Evolutionary conservation across 2,329 filamentous ascomycete genomes (phyloP).

Genomic region (Aureobasidium musti): DNA sequence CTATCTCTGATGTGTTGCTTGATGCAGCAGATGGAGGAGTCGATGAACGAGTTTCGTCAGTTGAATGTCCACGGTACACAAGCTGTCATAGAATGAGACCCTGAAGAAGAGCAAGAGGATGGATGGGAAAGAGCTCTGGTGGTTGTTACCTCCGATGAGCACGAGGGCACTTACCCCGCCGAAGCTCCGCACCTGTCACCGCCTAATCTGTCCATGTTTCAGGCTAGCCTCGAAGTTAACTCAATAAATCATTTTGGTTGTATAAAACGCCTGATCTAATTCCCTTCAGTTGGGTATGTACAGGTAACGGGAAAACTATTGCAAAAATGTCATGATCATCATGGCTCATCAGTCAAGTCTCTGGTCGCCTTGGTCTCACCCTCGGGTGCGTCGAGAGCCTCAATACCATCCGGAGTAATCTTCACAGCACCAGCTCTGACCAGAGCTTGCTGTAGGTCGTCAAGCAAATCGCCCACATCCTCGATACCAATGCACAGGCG

Average conservation of each 20-base stretch:
- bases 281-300: slow-evolving; percentile 10
- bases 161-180: slow-evolving; percentile 16
- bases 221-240: background rate
- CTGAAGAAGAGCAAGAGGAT: background rate
- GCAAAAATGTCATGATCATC: slow-evolving; percentile 11
- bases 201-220: background rate
- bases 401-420: slow-evolving; percentile 79
- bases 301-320: slow-evolving; percentile 10
- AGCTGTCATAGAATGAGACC: background rate
- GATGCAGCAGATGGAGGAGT: background rate
- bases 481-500: slow-evolving; percentile 95
- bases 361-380: slow-evolving; percentile 39
- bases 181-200: slow-evolving; percentile 1
- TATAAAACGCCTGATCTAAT: slow-evolving; percentile 5
- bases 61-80: too few relatives aligned
- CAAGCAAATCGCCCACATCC: slow-evolving; percentile 85
- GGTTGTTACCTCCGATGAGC: background rate
- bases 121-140: slow-evolving; percentile 1
- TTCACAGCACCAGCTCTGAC: slow-evolving; percentile 93
- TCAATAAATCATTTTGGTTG: slow-evolving; percentile 1
- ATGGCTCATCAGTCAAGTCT: slow-evolving; percentile 44
- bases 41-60: background rate
- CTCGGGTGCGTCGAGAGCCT: slow-evolving; percentile 54
- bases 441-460: slow-evolving; percentile 86
- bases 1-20: background rate